A percentile compares a stretch with the other conserved stretches of the same genome.
These are phyloP conservation scores for Tritrichomonas musculus DNA, from an alignment of 208 protist species.

Conservation along the genomic window DNA sequence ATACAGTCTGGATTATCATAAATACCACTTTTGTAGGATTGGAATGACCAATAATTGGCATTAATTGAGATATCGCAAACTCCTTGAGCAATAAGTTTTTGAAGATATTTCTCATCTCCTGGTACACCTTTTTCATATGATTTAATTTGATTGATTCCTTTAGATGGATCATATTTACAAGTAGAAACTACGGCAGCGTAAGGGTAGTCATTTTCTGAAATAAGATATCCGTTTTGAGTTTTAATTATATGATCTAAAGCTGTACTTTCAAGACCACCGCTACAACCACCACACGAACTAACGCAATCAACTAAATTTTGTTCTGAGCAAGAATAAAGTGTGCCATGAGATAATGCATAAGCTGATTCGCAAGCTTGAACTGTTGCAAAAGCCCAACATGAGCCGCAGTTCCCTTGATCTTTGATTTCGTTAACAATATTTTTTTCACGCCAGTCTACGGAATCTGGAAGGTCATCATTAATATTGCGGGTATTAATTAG, in stretches of 20 bases:
- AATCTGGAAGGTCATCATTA: conserved; percentile 33
- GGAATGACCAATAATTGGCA: conserved; percentile 40
- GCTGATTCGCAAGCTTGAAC: conserved; percentile 50
- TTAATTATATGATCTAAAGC: conserved; percentile 34
- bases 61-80: conserved; percentile 46
- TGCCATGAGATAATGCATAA: background rate
- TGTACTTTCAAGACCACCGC: conserved; percentile 32
- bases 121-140: background rate
- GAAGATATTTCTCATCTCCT: conserved; percentile 38
- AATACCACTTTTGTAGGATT: conserved; percentile 44
- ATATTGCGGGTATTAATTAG: background rate
- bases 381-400: conserved; percentile 55
- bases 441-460: conserved; percentile 56
- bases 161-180: background rate
- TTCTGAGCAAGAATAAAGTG: conserved; percentile 11
- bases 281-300: conserved; percentile 11
- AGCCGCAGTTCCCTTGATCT: conserved; percentile 60
- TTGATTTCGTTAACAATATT: conserved; percentile 54
- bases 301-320: conserved; percentile 44
- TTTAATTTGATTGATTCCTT: background rate
- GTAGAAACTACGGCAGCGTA: background rate
- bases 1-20: conserved; percentile 39
- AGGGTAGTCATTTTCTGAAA: background rate
- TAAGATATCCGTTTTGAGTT: background rate
- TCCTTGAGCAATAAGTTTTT: background rate